phyloP scores from a whole-genome alignment of 371 early-diverging fungal genomes.

The Mortierella sp. region DNA sequence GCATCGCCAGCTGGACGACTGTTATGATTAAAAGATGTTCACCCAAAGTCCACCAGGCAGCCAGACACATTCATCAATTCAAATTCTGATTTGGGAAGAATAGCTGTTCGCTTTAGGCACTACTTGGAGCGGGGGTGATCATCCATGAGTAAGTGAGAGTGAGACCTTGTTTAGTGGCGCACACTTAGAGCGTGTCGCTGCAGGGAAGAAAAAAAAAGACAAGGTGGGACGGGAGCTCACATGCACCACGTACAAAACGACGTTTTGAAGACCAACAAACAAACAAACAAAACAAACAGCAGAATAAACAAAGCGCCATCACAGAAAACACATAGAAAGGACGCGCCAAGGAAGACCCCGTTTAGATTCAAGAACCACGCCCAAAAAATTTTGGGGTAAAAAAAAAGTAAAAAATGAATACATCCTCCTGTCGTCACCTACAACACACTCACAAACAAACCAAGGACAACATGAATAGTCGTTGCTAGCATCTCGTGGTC shows the following conservation, averaged over 20 bases:
- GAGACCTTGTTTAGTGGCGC: background rate
- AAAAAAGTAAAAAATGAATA: background rate
- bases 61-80: no score
- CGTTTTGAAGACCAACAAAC: slow-evolving; percentile 1
- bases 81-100: no score
- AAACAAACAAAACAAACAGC: background rate
- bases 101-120: slow-evolving; percentile 10
- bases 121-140: background rate
- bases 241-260: background rate
- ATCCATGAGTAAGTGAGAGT: background rate
- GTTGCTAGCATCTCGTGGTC: no score
- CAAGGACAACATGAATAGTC: no score
- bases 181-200: background rate
- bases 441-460: background rate
- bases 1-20: no score
- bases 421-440: background rate
- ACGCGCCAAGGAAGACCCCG: background rate
- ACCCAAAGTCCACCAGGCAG: no score
- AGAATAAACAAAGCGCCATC: background rate
- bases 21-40: no score
- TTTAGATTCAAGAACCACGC: background rate
- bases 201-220: background rate
- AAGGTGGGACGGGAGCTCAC: background rate
- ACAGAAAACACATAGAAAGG: background rate
- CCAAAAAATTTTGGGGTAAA: slow-evolving; percentile 8